phyloP scores from a whole-genome alignment of 371 early-diverging fungal genomes.

The Mucor plumbeus region DNA sequence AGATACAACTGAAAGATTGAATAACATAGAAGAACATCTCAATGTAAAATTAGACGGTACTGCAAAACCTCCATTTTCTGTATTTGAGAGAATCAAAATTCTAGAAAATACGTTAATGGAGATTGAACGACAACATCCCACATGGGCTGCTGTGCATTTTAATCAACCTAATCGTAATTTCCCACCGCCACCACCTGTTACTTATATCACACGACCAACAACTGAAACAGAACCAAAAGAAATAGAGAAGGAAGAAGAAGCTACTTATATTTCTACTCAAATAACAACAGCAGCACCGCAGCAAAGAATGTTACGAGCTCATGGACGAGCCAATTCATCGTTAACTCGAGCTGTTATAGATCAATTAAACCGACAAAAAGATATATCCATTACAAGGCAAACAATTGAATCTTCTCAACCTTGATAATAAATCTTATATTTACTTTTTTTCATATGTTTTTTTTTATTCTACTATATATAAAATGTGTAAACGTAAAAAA shows the following conservation, averaged over 20 bases:
- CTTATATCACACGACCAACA: conserved; percentile 36
- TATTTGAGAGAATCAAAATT: conserved; percentile 64
- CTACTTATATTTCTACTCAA: conserved; percentile 29
- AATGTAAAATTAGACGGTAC: conserved; percentile 62
- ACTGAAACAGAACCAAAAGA: neutral
- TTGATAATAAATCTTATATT: conserved; percentile 11
- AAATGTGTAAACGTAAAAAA: neutral
- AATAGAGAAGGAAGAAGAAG: conserved; percentile 3
- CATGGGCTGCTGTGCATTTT: conserved; percentile 76
- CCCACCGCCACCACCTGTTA: conserved; percentile 47
- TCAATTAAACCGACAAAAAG: conserved; percentile 46
- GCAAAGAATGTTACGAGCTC: conserved; percentile 28
- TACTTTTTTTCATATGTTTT: conserved; percentile 2
- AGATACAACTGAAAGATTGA: conserved; percentile 58
- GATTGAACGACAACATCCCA: conserved; percentile 71
- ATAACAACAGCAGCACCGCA: conserved; percentile 25
- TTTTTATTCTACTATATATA: conserved; percentile 9
- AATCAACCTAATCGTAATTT: conserved; percentile 65
- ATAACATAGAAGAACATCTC: conserved; percentile 68
- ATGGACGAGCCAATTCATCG: conserved; percentile 50
- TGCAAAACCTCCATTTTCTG: conserved; percentile 34
- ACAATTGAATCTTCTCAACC: conserved; percentile 11
- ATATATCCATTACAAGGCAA: conserved; percentile 22
- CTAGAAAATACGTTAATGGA: conserved; percentile 73
- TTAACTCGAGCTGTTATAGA: conserved; percentile 55